Base-by-base conservation (phyloP, 2,329 filamentous ascomycete species). In the Cylindrodendrum hubeiense region DNA sequence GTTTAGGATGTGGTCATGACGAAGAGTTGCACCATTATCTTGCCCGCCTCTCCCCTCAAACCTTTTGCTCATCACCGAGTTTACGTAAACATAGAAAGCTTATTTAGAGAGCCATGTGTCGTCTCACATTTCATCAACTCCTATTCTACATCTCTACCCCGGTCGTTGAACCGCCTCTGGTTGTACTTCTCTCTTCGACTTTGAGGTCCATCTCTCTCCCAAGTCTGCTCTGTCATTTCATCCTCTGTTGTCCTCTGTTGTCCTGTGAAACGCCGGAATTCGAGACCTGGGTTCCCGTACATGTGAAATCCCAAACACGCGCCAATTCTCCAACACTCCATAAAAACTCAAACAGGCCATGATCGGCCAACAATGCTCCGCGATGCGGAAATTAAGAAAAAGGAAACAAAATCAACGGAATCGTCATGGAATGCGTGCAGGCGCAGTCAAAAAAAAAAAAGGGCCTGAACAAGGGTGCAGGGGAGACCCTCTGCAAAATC, bases 241-340 rank as follows among this genome's bases (percentile, higher is more conserved):
- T 53, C 51, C 57, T 67, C 62, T 50, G 33, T 60, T 58, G 47
- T 58, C 67, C 37, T 63, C 9, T 50, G 50, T n/a, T n/a, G n/a
- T n/a, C n/a, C n/a, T n/a, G n/a, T n/a, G n/a, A n/a, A 71, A 69
- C 68, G 67, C 68, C 68, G 46, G 19, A 60, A 57, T 57, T 53
- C 30, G 30, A 65, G 22, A 51, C 57, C 60, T 47, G 28, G 30
- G 33, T 56, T 50, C 54, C 55, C 60, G 37, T 64, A 69, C 66
- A 69, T 46, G 44, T 43, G 43, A 65, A 65, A 67, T 64, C 26
- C 58, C 57, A 70, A 63, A 57, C 47, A 66, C 62, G 57, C 74
- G 64, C 72, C 74, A 58, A 63, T 71, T 73, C 69, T 67, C 70
- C 70, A 64, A 66, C 58, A 67, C 54, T 58, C 55, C 63, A 49